Evolutionary conservation across 495 filamentous ascomycete genomes (phyloP).

Genomic region (Penicillium atrosanguineum): DNA sequence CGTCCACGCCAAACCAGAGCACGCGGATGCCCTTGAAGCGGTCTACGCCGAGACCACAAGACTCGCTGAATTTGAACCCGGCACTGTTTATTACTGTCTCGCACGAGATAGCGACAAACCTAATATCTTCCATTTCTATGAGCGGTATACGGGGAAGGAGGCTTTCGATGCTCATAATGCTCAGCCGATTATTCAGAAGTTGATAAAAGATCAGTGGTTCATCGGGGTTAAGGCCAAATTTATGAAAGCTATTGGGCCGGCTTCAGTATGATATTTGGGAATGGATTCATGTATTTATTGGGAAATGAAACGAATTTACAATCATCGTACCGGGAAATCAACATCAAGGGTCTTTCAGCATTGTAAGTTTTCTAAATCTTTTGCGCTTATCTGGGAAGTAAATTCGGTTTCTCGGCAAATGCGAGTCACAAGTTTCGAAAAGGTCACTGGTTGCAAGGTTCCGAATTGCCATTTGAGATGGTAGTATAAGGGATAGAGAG

Average conservation of each 20-base stretch:
- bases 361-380: too few relatives aligned
- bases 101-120: constrained; percentile 24
- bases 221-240: constrained; percentile 28
- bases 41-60: constrained; percentile 34
- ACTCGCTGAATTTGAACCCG: constrained; percentile 28
- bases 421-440: too few relatives aligned
- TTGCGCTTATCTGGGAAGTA: too few relatives aligned
- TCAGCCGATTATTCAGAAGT: constrained; percentile 30
- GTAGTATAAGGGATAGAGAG: too few relatives aligned
- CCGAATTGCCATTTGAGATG: too few relatives aligned
- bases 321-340: too few relatives aligned
- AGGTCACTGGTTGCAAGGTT: too few relatives aligned
- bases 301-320: too few relatives aligned
- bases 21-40: constrained; percentile 31
- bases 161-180: constrained; percentile 34
- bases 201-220: constrained; percentile 28
- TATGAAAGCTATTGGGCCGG: constrained; percentile 6
- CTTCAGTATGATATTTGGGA: not conserved
- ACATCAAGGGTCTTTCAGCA: too few relatives aligned
- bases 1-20: constrained; percentile 32
- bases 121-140: constrained; percentile 37
- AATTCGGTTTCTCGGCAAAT: too few relatives aligned
- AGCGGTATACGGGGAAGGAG: constrained; percentile 23
- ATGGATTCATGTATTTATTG: too few relatives aligned
- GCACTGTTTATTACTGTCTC: constrained; percentile 33